Conservation (phyloP, 2,329 filamentous ascomycete genomes). For the Cytospora schulzeri region DNA sequence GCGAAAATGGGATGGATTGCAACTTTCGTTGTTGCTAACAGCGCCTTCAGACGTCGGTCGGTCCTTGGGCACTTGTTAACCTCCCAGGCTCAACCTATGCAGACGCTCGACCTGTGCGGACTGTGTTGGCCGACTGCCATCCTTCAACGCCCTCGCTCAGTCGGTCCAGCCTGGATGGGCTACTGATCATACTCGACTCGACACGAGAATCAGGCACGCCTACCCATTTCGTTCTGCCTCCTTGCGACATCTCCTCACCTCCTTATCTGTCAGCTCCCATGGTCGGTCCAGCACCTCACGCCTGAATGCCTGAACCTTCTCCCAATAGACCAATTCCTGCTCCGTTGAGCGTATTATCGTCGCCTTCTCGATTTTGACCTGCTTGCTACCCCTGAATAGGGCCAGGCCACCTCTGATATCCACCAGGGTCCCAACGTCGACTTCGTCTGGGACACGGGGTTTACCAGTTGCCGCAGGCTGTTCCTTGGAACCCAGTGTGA, state of each 20-base stretch:
- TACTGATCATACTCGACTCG: background rate
- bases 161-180: background rate
- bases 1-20: background rate
- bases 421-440: constrained; percentile 57
- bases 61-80: background rate
- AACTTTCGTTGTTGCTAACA: background rate
- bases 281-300: constrained; percentile 51
- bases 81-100: background rate
- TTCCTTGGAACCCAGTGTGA: constrained; percentile 11
- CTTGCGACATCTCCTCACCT: constrained; percentile 53
- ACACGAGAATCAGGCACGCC: background rate
- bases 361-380: constrained; percentile 57
- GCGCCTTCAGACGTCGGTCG: background rate
- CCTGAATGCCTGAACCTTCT: constrained; percentile 54
- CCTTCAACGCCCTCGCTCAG: background rate
- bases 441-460: constrained; percentile 32
- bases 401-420: constrained; percentile 58
- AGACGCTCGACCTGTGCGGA: background rate
- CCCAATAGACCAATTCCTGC: constrained; percentile 62
- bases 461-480: background rate
- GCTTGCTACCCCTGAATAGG: constrained; percentile 50
- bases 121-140: background rate
- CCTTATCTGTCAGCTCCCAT: constrained; percentile 56
- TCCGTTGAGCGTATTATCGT: constrained; percentile 52
- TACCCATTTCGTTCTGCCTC: constrained; percentile 43